Base-by-base conservation (phyloP, 2,329 filamentous ascomycete species). In the Penicillium aurantiogriseum region DNA sequence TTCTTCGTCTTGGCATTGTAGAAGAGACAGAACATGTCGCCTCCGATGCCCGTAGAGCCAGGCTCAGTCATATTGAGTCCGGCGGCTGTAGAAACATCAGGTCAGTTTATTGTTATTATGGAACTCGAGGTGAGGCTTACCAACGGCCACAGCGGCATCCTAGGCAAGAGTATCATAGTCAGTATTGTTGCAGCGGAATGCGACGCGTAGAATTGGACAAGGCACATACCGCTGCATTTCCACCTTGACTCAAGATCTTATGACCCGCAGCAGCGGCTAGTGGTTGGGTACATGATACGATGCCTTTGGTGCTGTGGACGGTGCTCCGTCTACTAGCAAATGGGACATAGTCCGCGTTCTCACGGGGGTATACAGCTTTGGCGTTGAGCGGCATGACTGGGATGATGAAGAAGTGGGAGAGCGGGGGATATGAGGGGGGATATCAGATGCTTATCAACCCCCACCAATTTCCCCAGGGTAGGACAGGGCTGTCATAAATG, bases 61-160 rank as follows among this genome's bases (percentile, higher is more conserved):
- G 94, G 94, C 72, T 99, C 94, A 0, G 93, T 96, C 71, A 97
- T 85, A 76, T 97, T 97, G 56, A 99, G 81, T 5, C 87, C 92
- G 33, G 94, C 94, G 44, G 94, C 93, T 91, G 44, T 51, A 21
- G 27, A 21, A 39, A 31, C 49, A 50, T 44, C 3, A 9, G 7
- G 61, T 66, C 48, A 66, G 61, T 38, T 38, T 19, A 17, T 44
- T 27, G 31, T 31, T 29, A 27, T 15, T 40, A 7, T 29, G 36
- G 9, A n/a, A 35, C 5, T 25, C 7, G 31, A 36, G 19, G 19
- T 23, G 2, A 49, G 9, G 77, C 83, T 62, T 80, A 90, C 88
- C 88, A 60, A 96, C 91, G 43, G 94, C 94, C 4, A 97, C 91
- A 9, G 94, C 93, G n/a, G 94, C 93, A 80, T 97, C 93, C 91